Percentiles rank a stretch among this genome's conserved stretches.
These are phyloP conservation scores for Phytophthora pisi DNA, from an alignment of 352 stramenopile species.

Conservation along the genomic window DNA sequence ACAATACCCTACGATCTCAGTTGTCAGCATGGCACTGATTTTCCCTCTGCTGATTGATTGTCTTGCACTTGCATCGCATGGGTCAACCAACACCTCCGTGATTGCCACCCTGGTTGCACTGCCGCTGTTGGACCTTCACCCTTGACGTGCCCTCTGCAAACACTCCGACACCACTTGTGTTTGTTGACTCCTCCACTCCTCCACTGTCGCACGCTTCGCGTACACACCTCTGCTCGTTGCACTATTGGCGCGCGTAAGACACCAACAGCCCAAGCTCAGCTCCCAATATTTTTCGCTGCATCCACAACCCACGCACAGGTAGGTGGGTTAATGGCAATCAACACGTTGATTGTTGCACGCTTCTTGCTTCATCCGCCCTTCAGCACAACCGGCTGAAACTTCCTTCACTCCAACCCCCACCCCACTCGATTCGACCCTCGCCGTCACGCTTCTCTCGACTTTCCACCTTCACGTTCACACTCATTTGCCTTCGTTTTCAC, in stretches of 20 bases:
- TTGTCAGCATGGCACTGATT: slow-evolving; percentile 4
- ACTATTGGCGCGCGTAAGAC: background rate
- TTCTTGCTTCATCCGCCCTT: background rate
- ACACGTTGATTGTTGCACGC: background rate
- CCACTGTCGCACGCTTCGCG: background rate
- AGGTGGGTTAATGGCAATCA: background rate
- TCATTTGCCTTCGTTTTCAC: slow-evolving; percentile 19
- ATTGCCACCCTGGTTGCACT: slow-evolving; percentile 3
- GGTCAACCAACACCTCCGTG: slow-evolving; percentile 1
- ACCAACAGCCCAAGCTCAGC: background rate
- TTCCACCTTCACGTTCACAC: slow-evolving; percentile 21
- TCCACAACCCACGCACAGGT: background rate
- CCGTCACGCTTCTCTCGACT: slow-evolving; percentile 21
- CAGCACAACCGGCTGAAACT: background rate
- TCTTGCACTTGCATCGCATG: slow-evolving; percentile 2
- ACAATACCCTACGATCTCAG: slow-evolving; percentile 32
- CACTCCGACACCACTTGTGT: background rate
- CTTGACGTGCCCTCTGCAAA: background rate
- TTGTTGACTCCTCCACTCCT: background rate
- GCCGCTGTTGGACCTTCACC: slow-evolving; percentile 8
- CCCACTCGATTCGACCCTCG: background rate
- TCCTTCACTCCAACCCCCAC: slow-evolving; percentile 8
- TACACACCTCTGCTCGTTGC: background rate
- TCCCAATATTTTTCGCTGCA: background rate
- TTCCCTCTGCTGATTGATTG: slow-evolving; percentile 6